Conservation (phyloP, 106 monocot genomes). For the Cymbidium sinense region DNA sequence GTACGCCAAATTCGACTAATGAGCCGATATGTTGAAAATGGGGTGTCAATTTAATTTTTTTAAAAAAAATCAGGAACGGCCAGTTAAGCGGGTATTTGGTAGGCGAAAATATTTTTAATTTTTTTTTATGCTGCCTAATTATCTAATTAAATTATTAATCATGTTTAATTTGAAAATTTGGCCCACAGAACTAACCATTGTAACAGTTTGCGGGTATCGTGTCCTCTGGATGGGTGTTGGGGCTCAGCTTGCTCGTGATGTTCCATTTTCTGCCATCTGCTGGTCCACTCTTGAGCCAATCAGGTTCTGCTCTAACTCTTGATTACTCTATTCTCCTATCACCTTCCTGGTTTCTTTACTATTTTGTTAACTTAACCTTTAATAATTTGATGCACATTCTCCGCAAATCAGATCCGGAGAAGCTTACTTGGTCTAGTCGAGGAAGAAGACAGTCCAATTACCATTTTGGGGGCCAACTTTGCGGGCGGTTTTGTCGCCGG, state of each 20-base stretch:
- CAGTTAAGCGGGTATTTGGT: no score
- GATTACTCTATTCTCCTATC: neutral
- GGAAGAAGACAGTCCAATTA: conserved; percentile 59
- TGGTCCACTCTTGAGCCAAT: conserved; percentile 96
- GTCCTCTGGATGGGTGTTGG: conserved; percentile 89
- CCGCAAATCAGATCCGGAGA: conserved; percentile 46
- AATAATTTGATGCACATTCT: neutral
- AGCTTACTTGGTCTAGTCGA: conserved; percentile 47
- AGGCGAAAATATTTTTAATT: no score
- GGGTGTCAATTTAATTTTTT: no score
- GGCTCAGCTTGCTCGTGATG: conserved; percentile 93
- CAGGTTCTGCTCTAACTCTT: neutral
- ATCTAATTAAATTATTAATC: no score
- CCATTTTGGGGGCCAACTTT: conserved; percentile 77
- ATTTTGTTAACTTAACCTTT: neutral
- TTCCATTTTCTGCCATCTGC: conserved; percentile 91
- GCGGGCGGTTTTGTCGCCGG: conserved; percentile 84
- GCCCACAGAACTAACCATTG: neutral
- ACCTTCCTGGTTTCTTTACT: neutral
- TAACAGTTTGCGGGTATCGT: conserved; percentile 61
- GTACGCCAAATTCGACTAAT: no score
- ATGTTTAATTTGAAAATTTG: no score
- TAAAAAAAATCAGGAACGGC: no score
- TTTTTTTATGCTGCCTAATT: no score
- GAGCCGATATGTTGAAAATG: no score